Base-by-base conservation (phyloP, 306 rosid genomes). In the Vicia villosa region DNA sequence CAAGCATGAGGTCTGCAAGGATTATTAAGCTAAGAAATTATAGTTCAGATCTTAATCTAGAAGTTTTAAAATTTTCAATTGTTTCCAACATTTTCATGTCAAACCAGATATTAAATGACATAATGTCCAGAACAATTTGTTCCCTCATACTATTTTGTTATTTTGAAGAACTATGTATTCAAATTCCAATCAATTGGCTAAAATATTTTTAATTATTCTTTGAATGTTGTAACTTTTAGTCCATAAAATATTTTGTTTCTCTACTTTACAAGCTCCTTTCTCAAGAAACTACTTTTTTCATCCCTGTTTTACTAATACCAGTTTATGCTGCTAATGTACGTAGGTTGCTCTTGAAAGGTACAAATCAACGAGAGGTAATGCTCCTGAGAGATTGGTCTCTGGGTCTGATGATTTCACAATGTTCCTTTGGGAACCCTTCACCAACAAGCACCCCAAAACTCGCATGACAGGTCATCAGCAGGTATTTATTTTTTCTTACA, bases 331-430 rank as follows among this genome's bases (percentile, higher is more conserved):
- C 66, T 72, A 21, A 34, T 68, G 54, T 65, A 65, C 68, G 20
- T 80, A 94, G 98, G 97, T 79, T 75, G 98, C 98, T 70, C 81
- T 94, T 79, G 97, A 87, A 84, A 88, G 98, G 80, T 94, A 91
- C 76, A 81, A 91, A 50, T 73, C 77, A 66, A 91, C 83, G 97
- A 91, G 86, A 82, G 96, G 92, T 71, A 79, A 66, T 63, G 89
- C 89, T 74, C 95, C 97, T 38, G 99, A 94, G 79, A 86, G 99
- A 63, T 75, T 94, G 86, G 97, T 94, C 78, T 94, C 99, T 45
- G 96, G 97, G 66, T 94, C 97, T 30, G 97, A 94, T 86, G 99
- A 94, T 83, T 89, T 87, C 74, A 91, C 99, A 5, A 94, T 94
- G 99, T 91, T 87, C 66, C 90, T 94, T 60, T 94, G 97, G 99